phyloP scores from a whole-genome alignment of 73 alveolate genomes.

The Tetrahymena malaccensis region DNA sequence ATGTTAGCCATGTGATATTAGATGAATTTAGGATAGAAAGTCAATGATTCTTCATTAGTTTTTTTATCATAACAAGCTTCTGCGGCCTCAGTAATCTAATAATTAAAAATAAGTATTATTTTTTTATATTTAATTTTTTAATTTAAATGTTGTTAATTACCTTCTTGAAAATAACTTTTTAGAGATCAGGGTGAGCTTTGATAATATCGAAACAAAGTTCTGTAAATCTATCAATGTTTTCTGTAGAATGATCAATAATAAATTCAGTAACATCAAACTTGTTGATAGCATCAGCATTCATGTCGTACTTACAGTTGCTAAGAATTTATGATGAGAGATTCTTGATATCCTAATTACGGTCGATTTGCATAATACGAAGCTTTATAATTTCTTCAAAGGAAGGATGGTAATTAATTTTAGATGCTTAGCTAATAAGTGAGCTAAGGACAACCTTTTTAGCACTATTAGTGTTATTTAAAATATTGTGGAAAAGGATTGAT shows the following conservation, averaged over 20 bases:
- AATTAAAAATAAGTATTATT: not conserved
- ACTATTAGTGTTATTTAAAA: not conserved
- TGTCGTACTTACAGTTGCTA: not conserved
- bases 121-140: not conserved
- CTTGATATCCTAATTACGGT: not conserved
- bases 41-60: not conserved
- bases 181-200: not conserved
- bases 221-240: not conserved
- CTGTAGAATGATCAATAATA: not conserved
- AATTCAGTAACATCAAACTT: not conserved
- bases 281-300: not conserved
- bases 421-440: not conserved
- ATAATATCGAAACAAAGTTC: not conserved
- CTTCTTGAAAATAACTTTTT: not conserved
- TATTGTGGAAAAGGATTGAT: not conserved
- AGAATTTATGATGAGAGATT: not conserved
- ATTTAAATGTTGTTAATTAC: not conserved
- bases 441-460: not conserved
- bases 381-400: not conserved
- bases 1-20: not conserved
- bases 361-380: not conserved
- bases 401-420: not conserved
- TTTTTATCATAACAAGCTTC: not conserved
- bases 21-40: not conserved
- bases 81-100: not conserved